A percentile compares a stretch with the other conserved stretches of the same genome.
phyloP scores from a whole-genome alignment of 495 filamentous ascomycete species.

The Pyrenula massariospora region DNA sequence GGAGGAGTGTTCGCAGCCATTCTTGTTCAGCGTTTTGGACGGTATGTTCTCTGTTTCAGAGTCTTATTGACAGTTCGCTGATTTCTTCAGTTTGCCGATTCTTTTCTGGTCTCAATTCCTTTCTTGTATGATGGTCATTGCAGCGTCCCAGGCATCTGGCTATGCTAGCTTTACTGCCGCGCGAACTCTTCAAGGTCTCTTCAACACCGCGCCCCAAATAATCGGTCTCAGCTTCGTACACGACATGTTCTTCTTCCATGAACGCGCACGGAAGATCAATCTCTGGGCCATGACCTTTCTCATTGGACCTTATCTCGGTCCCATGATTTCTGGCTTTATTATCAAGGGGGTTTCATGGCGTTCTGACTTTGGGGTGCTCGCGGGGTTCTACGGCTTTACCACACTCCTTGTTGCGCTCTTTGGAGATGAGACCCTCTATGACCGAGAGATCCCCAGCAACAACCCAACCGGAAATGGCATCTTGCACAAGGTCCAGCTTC shows the following conservation, averaged over 20 bases:
- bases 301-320: constrained; percentile 32
- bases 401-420: constrained; percentile 28
- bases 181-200: constrained; percentile 41
- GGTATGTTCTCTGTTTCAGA: constrained; percentile 13
- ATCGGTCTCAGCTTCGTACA: constrained; percentile 33
- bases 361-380: constrained; percentile 31
- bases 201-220: constrained; percentile 32
- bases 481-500: background rate
- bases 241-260: constrained; percentile 33
- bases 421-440: constrained; percentile 37
- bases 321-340: constrained; percentile 31
- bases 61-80: background rate
- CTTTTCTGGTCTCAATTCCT: constrained; percentile 41
- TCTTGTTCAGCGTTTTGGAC: constrained; percentile 34
- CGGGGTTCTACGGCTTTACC: constrained; percentile 31
- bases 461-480: background rate
- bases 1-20: constrained; percentile 41
- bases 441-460: constrained; percentile 4
- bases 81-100: constrained; percentile 24
- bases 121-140: constrained; percentile 32
- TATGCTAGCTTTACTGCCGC: constrained; percentile 35
- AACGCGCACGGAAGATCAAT: constrained; percentile 37
- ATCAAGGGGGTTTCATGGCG: constrained; percentile 24
- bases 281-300: constrained; percentile 36
- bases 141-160: constrained; percentile 28